These are phyloP conservation scores for Geotrichum citri-aurantii DNA, from an alignment of 1,139 yeast genomes.

Conservation along the genomic window DNA sequence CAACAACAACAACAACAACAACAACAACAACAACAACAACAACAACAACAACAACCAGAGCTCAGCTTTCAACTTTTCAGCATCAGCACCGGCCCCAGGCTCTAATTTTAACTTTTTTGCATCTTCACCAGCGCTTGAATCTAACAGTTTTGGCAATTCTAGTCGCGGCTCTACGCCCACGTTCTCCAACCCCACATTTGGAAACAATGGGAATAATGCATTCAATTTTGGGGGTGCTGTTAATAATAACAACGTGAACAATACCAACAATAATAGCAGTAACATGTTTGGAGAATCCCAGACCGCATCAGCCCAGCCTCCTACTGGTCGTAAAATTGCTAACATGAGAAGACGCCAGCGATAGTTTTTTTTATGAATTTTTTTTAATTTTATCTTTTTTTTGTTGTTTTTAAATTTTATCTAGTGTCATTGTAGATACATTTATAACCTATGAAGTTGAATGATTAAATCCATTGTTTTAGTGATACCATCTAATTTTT, in stretches of 20 bases:
- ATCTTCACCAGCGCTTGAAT: background rate
- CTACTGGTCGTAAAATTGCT: conserved; percentile 13
- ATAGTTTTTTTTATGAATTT: background rate
- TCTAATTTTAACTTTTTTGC: conserved; percentile 5
- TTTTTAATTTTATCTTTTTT: background rate
- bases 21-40: background rate
- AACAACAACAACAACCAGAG: conserved; percentile 3
- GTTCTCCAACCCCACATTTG: background rate
- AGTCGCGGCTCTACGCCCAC: conserved; percentile 1
- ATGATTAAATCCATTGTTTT: background rate
- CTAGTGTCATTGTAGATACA: background rate
- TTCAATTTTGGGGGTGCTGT: background rate
- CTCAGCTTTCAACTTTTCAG: conserved; percentile 6
- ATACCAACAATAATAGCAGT: background rate
- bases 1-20: background rate
- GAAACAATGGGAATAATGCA: background rate
- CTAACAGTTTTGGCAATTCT: conserved; percentile 4
- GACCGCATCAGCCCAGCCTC: conserved; percentile 2
- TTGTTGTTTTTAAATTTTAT: background rate
- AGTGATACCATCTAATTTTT: background rate
- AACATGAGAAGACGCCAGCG: conserved; percentile 14
- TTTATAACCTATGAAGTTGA: background rate
- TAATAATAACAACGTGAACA: background rate
- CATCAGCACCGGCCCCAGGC: conserved; percentile 2
- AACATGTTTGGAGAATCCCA: conserved; percentile 1